Base-by-base conservation (phyloP, 257 asterid species). In the Jasminum sambac region DNA sequence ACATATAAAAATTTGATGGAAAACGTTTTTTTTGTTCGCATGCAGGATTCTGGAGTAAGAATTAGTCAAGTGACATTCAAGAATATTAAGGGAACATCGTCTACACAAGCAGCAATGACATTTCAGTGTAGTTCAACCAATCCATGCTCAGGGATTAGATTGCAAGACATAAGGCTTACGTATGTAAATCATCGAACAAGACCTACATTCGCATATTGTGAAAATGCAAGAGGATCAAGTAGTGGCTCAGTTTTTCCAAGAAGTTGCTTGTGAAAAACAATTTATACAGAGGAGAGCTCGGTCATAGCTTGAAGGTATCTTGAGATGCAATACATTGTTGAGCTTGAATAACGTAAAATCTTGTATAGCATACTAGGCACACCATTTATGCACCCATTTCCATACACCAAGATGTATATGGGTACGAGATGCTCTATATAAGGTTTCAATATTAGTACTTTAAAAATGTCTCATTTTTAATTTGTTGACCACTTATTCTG, bases 31-130 rank as follows among this genome's bases (percentile, higher is more conserved):
- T 0, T 19, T 52, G 25, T 34, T 13, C 1, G 4, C 4, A 1
- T 75, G 43, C 81, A 90, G 95, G 79, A 72, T 48, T 90, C 94
- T 0, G 97, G 96, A 25, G 86, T 90, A 76, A 81, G 75, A 70
- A 84, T 90, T 63, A 90, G 91, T 63, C 78, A 81, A 16, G 88
- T 88, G 19, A 74, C 76, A 21, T 88, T 80, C 77, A 81, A 19
- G 37, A 87, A 87, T 78, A 88, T 90, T 68, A 85, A 75, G 75
- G 96, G 96, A 4, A 88, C 97, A 1, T 88, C 90, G 1, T 48
- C 97, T 3, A 86, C 94, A 11, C 96, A 84, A 72, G 80, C 84
- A 4, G 97, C 90, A 9, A 81, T 90, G 77, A 84, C 79, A 24
- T 90, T 90, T 66, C 78, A 72, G 12, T 88, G 97, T 78, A 90